A percentile compares a stretch with the other conserved stretches of the same genome.
Evolutionary conservation across 192 early-diverging fungal genomes (phyloP).

Genomic region (Coemansia sp.): DNA sequence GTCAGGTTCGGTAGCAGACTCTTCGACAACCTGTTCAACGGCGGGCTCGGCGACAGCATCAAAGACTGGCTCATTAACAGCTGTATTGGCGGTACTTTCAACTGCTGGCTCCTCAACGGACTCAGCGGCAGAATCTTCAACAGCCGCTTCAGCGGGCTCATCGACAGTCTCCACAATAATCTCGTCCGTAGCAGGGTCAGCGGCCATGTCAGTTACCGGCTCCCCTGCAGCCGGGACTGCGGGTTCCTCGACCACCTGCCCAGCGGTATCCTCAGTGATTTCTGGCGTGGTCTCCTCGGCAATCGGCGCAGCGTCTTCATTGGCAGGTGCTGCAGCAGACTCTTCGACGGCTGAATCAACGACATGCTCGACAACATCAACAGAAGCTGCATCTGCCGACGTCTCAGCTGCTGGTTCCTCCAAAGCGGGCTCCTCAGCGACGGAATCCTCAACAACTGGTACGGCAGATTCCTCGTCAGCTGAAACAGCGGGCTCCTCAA

Average conservation of each 20-base stretch:
- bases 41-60: conserved; percentile 3
- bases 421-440: not conserved
- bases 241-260: not conserved
- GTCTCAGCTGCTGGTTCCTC: conserved; percentile 3
- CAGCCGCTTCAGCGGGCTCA: not conserved
- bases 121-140: not conserved
- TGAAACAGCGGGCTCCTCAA: not conserved
- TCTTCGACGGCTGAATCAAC: not conserved
- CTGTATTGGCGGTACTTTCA: not conserved
- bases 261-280: not conserved
- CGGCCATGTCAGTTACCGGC: not conserved
- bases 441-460: not conserved
- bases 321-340: not conserved
- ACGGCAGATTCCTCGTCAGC: not conserved
- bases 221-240: not conserved
- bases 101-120: not conserved
- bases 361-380: not conserved
- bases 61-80: not conserved
- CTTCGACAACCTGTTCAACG: not conserved
- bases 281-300: not conserved
- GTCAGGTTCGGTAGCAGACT: not conserved
- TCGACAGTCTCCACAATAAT: not conserved
- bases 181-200: not conserved
- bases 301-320: not conserved
- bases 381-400: too few species aligned